These are phyloP conservation scores for Lachnellula hyalina DNA, from an alignment of 2,329 filamentous ascomycete species.

Conservation along the genomic window DNA sequence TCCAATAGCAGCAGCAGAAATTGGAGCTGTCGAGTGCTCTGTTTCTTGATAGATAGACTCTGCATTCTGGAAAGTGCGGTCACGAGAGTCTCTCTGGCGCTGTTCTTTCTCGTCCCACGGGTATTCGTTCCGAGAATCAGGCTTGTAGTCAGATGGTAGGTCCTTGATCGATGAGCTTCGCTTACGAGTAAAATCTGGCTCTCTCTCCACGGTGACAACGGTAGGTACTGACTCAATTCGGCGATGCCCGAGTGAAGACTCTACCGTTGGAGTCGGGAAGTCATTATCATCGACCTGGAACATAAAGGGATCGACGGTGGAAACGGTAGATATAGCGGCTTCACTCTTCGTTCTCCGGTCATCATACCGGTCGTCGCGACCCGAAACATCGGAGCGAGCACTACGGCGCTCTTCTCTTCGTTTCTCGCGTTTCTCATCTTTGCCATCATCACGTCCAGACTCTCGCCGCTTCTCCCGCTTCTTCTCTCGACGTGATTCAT, in stretches of 20 bases:
- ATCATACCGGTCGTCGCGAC: slow-evolving; percentile 14
- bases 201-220: slow-evolving; percentile 49
- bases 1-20: slow-evolving; percentile 41
- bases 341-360: slow-evolving; percentile 27
- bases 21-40: slow-evolving; percentile 44
- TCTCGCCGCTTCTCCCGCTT: slow-evolving; percentile 27
- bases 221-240: slow-evolving; percentile 32
- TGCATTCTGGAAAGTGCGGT: slow-evolving; percentile 35
- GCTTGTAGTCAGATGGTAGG: slow-evolving; percentile 3
- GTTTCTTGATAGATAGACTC: slow-evolving; percentile 41
- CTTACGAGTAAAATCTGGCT: slow-evolving; percentile 37
- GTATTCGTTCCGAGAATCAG: slow-evolving; percentile 15
- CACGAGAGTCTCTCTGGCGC: slow-evolving; percentile 13
- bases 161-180: slow-evolving; percentile 25
- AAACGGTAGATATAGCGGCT: slow-evolving; percentile 21
- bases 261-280: slow-evolving; percentile 42
- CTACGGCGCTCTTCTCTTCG: slow-evolving; percentile 29
- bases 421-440: slow-evolving; percentile 32
- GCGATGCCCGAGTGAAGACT: slow-evolving; percentile 13
- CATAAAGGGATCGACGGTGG: slow-evolving; percentile 50
- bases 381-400: slow-evolving; percentile 14
- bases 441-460: slow-evolving; percentile 27
- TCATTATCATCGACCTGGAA: slow-evolving; percentile 50
- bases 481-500: slow-evolving; percentile 20
- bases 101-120: slow-evolving; percentile 12